phyloP scores from a whole-genome alignment of 768 basidiomycete genomes.

The Boletus huronensis region DNA sequence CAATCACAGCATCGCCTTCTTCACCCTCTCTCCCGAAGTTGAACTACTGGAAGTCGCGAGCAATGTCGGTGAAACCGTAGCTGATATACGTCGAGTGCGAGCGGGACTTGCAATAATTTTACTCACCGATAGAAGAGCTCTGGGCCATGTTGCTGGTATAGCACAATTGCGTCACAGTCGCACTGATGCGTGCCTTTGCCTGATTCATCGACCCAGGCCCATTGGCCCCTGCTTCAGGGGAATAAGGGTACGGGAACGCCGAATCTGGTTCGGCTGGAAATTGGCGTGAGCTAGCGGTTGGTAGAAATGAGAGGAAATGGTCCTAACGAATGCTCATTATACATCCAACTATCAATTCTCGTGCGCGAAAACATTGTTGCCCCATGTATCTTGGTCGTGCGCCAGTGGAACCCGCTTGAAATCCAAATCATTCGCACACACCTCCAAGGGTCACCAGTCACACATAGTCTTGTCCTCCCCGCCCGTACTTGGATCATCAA shows the following conservation, averaged over 20 bases:
- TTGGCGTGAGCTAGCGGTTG: neutral
- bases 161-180: slow-evolving; percentile 85
- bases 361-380: slow-evolving; percentile 91
- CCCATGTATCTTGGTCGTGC: slow-evolving; percentile 82
- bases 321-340: slow-evolving; percentile 79
- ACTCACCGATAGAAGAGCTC: slow-evolving; percentile 73
- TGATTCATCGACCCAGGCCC: slow-evolving; percentile 56
- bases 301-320: neutral
- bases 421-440: neutral
- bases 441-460: neutral
- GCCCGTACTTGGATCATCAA: slow-evolving; percentile 54
- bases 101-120: neutral
- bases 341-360: slow-evolving; percentile 77
- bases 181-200: slow-evolving; percentile 81
- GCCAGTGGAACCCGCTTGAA: slow-evolving; percentile 38
- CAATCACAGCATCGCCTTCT: slow-evolving; percentile 87
- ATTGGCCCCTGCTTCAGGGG: slow-evolving; percentile 55
- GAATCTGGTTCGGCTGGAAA: slow-evolving; percentile 5
- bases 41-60: slow-evolving; percentile 97
- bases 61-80: slow-evolving; percentile 89
- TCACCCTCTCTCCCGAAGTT: slow-evolving; percentile 90
- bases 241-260: slow-evolving; percentile 72
- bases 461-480: slow-evolving; percentile 7
- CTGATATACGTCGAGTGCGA: slow-evolving; percentile 34
- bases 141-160: slow-evolving; percentile 81